Evolutionary conservation across 148 eudicot genomes (phyloP), one percentile per base, ranked within the genome.

Genomic region (Cornus controversa): DNA sequence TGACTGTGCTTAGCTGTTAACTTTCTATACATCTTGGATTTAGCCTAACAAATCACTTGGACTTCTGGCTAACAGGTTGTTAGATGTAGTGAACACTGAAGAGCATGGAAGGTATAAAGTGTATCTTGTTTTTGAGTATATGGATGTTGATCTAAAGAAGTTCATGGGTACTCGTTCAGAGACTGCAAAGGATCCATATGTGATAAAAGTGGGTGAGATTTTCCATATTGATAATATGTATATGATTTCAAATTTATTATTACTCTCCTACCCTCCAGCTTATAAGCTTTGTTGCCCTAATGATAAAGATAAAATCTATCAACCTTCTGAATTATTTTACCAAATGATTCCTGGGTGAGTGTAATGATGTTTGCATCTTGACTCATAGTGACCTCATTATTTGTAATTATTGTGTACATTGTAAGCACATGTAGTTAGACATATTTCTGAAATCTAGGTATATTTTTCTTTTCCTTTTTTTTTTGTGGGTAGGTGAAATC

Each of bases 61-160:
- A 28, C 10, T 27, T 66, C 36, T 28, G 28, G 36, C 34, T 26
- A 66, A 36, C 71, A 69, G 71, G 50, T 22, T 69, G 71, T n/a
- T 36, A 22, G 71, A 69, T 69, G 71, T 69, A 69, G 71, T 31
- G 50, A 69, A 22, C 50, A n/a, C 36, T 9, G 24, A 69, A 9
- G n/a, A 0, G 9, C 4, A 37, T 5, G 42, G 42, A 37, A 37
- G 5, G 42, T 2, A 8, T 0, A 34, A 1, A 16, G 45, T 69
- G 71, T 36, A 69, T 69, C 71, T 69, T 18, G 50, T 37, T 8
- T 20, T 36, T 11, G 50, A 69, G 71, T 22, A 69, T n/a, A 6
- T 69, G 71, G 50, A 37, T 20, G 8, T 20, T 18, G 50, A 69
- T n/a, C 71, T 69, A 25, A 4, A 6, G 47, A 69, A 18, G 13